Evolutionary conservation across 176 grass and related monocot species (phyloP).

Genomic region (Zizania latifolia): DNA sequence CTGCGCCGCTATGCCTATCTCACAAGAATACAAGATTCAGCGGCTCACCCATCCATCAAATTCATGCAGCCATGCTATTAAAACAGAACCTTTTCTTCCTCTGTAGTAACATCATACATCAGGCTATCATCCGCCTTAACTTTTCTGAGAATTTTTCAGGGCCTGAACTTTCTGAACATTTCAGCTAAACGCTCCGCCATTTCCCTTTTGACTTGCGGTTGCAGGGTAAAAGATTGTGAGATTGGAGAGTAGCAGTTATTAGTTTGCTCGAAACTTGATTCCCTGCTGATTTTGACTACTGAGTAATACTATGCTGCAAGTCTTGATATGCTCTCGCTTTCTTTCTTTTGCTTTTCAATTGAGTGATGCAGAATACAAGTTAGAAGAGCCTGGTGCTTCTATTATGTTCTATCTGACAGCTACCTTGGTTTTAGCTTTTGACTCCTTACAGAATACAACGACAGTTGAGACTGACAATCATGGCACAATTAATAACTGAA

Average conservation of each 20-base stretch:
- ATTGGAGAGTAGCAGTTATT: neutral
- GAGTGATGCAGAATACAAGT: neutral
- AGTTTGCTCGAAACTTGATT: neutral
- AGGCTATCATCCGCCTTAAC: too few species aligned
- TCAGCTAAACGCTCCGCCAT: neutral
- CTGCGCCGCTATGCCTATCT: too few species aligned
- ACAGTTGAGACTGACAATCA: neutral
- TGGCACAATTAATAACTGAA: neutral
- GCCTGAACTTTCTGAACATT: neutral
- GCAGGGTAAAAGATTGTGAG: too few species aligned
- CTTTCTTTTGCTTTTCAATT: too few species aligned
- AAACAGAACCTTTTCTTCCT: too few species aligned
- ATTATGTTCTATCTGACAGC: neutral
- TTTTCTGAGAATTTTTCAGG: too few species aligned
- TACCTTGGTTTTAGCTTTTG: neutral
- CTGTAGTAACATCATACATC: too few species aligned
- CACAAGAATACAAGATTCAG: too few species aligned
- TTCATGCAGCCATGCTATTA: too few species aligned
- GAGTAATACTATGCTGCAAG: neutral
- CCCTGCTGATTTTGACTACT: neutral
- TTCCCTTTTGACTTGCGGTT: too few species aligned
- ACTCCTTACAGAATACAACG: neutral
- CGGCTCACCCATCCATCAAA: too few species aligned
- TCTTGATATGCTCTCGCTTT: neutral
- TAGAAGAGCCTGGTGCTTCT: neutral